phyloP scores from a whole-genome alignment of 2,329 filamentous ascomycete species.

The Tolypocladium album region DNA sequence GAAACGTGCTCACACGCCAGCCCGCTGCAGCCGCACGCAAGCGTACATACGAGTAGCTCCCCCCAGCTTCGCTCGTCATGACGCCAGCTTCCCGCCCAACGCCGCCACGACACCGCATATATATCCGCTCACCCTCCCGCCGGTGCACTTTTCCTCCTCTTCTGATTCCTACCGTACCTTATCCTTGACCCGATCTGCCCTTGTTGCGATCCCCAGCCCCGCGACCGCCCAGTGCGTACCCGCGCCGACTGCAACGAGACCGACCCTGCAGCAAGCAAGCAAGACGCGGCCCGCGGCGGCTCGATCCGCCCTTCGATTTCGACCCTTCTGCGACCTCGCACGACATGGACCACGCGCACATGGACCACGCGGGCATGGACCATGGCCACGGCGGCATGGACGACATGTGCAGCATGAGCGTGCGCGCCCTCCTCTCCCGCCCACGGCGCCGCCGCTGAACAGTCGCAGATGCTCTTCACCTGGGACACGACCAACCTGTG shows the following conservation, averaged over 20 bases:
- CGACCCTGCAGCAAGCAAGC: not conserved
- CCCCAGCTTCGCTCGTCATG: not conserved
- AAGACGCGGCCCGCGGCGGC: not conserved
- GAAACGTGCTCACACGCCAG: not conserved
- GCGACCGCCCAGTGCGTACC: not conserved
- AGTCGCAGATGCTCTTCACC: constrained; percentile 83
- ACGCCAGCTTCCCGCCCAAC: not conserved
- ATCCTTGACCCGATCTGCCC: not conserved
- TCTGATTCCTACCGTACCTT: too few relatives aligned
- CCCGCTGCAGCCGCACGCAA: not conserved
- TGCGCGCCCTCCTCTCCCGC: constrained; percentile 22
- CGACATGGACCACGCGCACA: constrained; percentile 9
- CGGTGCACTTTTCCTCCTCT: too few relatives aligned
- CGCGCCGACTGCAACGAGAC: not conserved
- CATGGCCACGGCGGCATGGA: constrained; percentile 42
- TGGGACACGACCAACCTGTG: constrained; percentile 92
- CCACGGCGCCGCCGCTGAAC: not conserved
- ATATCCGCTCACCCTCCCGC: not conserved
- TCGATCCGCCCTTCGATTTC: not conserved
- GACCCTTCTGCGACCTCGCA: not conserved
- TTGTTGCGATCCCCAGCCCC: not conserved
- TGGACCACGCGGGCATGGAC: constrained; percentile 34
- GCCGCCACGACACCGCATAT: not conserved
- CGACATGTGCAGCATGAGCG: constrained; percentile 82
- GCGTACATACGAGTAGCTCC: not conserved